Conservation (phyloP, 2,329 filamentous ascomycete genomes). For the Ophiosphaerella herpotricha region DNA sequence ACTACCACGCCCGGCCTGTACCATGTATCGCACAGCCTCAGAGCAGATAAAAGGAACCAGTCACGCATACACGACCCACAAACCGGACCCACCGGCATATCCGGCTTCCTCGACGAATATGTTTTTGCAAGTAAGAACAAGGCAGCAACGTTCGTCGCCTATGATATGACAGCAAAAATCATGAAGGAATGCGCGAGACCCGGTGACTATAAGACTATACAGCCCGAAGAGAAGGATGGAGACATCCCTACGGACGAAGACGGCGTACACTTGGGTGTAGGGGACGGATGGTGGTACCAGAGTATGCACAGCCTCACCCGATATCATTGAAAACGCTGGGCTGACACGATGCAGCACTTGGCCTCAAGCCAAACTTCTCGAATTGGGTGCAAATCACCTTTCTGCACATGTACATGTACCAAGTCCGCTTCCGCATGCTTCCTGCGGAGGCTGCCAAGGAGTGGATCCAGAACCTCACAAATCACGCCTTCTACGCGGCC, state of each 20-base stretch:
- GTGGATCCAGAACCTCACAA: slow-evolving; percentile 88
- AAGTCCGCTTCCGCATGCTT: slow-evolving; percentile 80
- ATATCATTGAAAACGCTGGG: not conserved
- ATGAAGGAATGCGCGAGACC: slow-evolving; percentile 75
- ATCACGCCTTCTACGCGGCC: slow-evolving; percentile 92
- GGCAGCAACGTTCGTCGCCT: slow-evolving; percentile 67
- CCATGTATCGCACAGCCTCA: slow-evolving; percentile 24
- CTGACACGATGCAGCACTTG: slow-evolving; percentile 64
- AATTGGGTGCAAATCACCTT: slow-evolving; percentile 97
- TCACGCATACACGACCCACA: no score
- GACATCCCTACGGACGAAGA: slow-evolving; percentile 72
- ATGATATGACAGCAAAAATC: slow-evolving; percentile 76
- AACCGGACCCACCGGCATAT: no score
- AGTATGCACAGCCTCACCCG: slow-evolving; percentile 56
- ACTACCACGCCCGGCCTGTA: slow-evolving; percentile 26
- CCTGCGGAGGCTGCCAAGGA: slow-evolving; percentile 69
- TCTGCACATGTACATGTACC: slow-evolving; percentile 92
- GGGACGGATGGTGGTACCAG: slow-evolving; percentile 79
- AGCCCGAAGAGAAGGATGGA: slow-evolving; percentile 67
- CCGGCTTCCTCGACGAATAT: no score
- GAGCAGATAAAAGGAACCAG: slow-evolving; percentile 9
- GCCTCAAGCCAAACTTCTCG: slow-evolving; percentile 83
- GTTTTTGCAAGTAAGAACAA: no score
- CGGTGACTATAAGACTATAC: slow-evolving; percentile 77
- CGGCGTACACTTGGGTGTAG: slow-evolving; percentile 81